Evolutionary conservation across 352 stramenopile genomes (phyloP), one percentile per base, ranked within the genome.

Genomic region (Phytophthora megakarya): DNA sequence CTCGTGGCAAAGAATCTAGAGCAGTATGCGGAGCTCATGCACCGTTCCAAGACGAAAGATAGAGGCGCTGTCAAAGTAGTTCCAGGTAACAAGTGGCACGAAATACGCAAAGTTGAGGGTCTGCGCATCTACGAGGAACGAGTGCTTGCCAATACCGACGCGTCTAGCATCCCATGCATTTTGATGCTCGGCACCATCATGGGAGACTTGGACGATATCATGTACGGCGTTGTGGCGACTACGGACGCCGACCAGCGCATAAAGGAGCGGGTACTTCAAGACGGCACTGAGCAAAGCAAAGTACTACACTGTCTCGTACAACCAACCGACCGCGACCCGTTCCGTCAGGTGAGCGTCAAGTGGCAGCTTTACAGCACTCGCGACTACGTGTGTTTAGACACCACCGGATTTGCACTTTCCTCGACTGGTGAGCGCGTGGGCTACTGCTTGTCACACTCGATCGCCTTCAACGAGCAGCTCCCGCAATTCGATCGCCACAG

Each of bases 301-400:
- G 46, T 73, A 35, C 50, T 73, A 13, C 49, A 26, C 11, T 64
- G 59, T 15, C 25, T 72, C 0, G 44, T 62, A 11, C 25, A 37
- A 1, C 65, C 55, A 16, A 68, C 49, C 5, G 45, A 72, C 0
- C 53, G 74, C 13, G 58, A 81, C 9, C 79, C 76, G 21, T 81
- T 82, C 52, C 64, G 65, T 13, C 81, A 83, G n/a, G 61, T 75
- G 8, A 78, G 71, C 25, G 52, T 88, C 48, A 84, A 80, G 39
- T 84, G 78, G 73, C 47, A 67, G 33, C 60, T 76, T n/a, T 67
- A 65, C 54, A 63, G 75, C 26, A 70, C 56, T 22, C 75, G 80
- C 12, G 77, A 89, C 57, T 73, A 75, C 23, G 59, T 88, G 53
- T 86, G 64, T 22, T 28, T 85, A 33, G 50, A 75, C 50, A 65